Evolutionary conservation across 495 filamentous ascomycete species (phyloP), one percentile per base, ranked within the genome.

Genomic region (Baudoinia panamericana): DNA sequence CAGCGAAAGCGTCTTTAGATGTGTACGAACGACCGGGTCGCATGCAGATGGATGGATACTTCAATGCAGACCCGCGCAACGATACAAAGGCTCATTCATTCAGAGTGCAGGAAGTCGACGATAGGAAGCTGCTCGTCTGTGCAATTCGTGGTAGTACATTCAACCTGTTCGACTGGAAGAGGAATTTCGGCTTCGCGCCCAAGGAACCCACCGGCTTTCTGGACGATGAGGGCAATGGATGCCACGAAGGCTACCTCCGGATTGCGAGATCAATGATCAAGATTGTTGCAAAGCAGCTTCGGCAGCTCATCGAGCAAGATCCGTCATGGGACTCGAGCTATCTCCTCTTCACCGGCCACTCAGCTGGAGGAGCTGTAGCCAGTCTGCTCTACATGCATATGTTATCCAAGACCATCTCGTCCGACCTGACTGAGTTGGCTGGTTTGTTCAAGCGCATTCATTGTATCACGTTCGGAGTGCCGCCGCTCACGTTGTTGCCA

Each of bases 41-140:
- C 0, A 57, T 56, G 24, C 77, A 82, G 56, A 63, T 65, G 19
- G 70, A 80, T 30, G 66, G 74, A 1, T 80, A 79, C 48, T 63
- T 85, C 21, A 63, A 73, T 11, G 72, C 77, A 0, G 73, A 86
- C 51, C 82, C 73, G 73, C 68, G 63, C 18, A 65, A 68, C 0
- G 81, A 82, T 12, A 79, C 81, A 16, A 90, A 90, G 55, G 79
- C 82, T 16, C 85, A 85, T 79, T 72, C 84, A 19, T 75, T 90
- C 56, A 85, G 84, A 45, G 77, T 76, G 0, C 61, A 84, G 9
- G 72, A 80, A 4, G 70, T 83, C 50, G 80, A 87, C 52, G 67
- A 82, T 49, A 71, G 76, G 63, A 75, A 84, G 52, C 76, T 75
- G 11, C 73, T 88, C 29, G 75, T 87, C 17, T 80, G 88, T 50